Evolutionary conservation across 2,329 filamentous ascomycete genomes (phyloP).

Genomic region (Fusarium tupiense): DNA sequence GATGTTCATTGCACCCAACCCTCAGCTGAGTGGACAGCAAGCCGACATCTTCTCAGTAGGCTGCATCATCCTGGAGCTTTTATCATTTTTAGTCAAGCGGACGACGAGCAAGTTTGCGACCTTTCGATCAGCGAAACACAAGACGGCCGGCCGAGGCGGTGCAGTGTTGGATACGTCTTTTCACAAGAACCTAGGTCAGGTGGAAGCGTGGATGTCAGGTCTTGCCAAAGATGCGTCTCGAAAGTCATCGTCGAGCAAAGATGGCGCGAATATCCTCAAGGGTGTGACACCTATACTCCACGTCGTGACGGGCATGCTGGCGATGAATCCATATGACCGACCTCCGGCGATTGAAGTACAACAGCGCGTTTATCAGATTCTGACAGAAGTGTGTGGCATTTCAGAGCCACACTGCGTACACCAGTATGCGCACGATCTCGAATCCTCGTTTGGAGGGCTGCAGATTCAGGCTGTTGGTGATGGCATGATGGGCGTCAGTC

Average conservation of each 20-base stretch:
- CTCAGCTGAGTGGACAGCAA: slow-evolving; percentile 62
- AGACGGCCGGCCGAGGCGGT: slow-evolving; percentile 65
- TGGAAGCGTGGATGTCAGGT: slow-evolving; percentile 73
- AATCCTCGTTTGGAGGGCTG: slow-evolving; percentile 39
- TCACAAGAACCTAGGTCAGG: slow-evolving; percentile 74
- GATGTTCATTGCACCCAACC: slow-evolving; percentile 52
- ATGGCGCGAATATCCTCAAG: slow-evolving; percentile 58
- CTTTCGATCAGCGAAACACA: slow-evolving; percentile 73
- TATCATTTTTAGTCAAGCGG: slow-evolving; percentile 75
- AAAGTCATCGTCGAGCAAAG: slow-evolving; percentile 50
- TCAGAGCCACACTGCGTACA: slow-evolving; percentile 65
- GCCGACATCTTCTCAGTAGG: slow-evolving; percentile 79
- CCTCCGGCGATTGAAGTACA: slow-evolving; percentile 63
- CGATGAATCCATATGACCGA: slow-evolving; percentile 61
- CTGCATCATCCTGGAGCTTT: slow-evolving; percentile 76
- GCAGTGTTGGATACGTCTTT: slow-evolving; percentile 76
- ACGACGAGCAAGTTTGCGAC: slow-evolving; percentile 71
- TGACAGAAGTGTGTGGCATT: slow-evolving; percentile 59
- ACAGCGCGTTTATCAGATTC: slow-evolving; percentile 61
- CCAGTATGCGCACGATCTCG: slow-evolving; percentile 53
- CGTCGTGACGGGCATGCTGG: slow-evolving; percentile 65
- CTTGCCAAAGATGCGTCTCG: slow-evolving; percentile 68
- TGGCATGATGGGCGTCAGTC: not conserved
- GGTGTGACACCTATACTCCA: slow-evolving; percentile 64
- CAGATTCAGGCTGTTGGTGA: slow-evolving; percentile 30